Conservation (phyloP, 2,329 filamentous ascomycete genomes). For the Fusarium sp. region DNA sequence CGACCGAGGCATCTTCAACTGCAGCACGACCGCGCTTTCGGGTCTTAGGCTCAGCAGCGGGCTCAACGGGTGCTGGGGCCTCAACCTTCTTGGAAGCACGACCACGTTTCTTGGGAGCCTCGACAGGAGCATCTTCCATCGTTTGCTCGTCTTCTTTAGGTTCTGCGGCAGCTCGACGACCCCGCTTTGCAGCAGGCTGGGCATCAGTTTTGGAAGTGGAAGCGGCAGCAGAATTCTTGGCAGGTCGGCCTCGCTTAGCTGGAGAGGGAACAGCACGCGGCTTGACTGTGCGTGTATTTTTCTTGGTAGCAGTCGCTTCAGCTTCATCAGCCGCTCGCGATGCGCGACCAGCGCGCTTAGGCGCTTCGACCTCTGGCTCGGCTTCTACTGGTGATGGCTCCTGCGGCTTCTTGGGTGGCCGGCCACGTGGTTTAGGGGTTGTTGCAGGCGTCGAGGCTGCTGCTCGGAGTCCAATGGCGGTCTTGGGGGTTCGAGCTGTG, state of each 20-base stretch:
- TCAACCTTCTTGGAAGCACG: constrained; percentile 29
- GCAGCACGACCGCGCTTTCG: constrained; percentile 35
- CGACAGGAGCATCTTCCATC: not conserved
- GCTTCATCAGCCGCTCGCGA: constrained; percentile 1
- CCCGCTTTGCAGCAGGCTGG: constrained; percentile 14
- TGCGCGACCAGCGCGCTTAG: constrained; percentile 8
- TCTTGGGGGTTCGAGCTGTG: constrained; percentile 14
- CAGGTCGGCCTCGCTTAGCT: constrained; percentile 32
- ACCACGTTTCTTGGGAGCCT: constrained; percentile 35
- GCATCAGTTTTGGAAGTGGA: constrained; percentile 7
- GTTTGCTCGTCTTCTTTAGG: constrained; percentile 9
- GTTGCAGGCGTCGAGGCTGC: constrained; percentile 14
- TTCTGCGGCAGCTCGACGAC: constrained; percentile 20
- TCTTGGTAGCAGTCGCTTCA: constrained; percentile 7
- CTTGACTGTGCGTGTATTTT: constrained; percentile 16
- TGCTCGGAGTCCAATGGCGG: constrained; percentile 18
- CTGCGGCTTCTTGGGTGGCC: constrained; percentile 34
- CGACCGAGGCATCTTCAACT: not conserved
- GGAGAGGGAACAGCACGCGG: constrained; percentile 34
- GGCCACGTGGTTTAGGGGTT: constrained; percentile 38
- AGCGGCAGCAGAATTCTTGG: constrained; percentile 20
- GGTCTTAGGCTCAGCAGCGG: constrained; percentile 11
- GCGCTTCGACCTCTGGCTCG: constrained; percentile 3
- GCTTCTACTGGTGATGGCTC: constrained; percentile 7
- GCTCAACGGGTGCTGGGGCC: not conserved